Percentiles rank a stretch among this genome's conserved stretches.
Conservation (phyloP, 2,329 filamentous ascomycete genomes). For the Sclerotinia trifoliorum region DNA sequence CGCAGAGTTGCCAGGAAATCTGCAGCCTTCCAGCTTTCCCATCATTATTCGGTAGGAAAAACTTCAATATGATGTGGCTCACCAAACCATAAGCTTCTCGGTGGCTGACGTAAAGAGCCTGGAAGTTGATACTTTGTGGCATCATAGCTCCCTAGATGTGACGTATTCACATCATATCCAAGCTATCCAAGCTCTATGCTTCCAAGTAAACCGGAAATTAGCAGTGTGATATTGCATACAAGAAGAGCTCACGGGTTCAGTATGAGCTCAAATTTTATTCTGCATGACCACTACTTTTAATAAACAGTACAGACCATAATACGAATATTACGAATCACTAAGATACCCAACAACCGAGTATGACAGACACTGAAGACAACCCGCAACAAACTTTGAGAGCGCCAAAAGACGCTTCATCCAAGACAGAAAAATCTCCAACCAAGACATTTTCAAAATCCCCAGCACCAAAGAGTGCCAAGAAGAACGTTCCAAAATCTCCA, state of each 20-base stretch:
- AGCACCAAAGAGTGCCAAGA: slow-evolving; percentile 5
- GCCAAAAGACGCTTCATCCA: slow-evolving; percentile 3
- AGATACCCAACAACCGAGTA: slow-evolving; percentile 13
- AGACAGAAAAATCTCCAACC: slow-evolving; percentile 12
- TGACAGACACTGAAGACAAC: slow-evolving; percentile 22
- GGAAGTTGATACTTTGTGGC: not conserved
- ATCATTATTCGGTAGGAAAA: slow-evolving; percentile 7
- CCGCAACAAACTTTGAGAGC: slow-evolving; percentile 13
- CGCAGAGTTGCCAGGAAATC: slow-evolving; percentile 11
- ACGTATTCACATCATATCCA: slow-evolving; percentile 17
- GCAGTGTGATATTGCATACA: slow-evolving; percentile 17
- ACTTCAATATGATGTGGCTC: slow-evolving; percentile 7
- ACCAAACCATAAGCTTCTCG: not conserved
- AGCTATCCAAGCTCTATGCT: slow-evolving; percentile 11
- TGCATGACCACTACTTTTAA: slow-evolving; percentile 7
- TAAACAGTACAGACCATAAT: not conserved
- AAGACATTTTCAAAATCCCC: slow-evolving; percentile 9
- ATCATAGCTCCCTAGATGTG: slow-evolving; percentile 17
- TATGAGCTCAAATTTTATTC: slow-evolving; percentile 10
- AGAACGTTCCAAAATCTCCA: slow-evolving; percentile 12
- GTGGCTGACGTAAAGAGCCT: slow-evolving; percentile 21
- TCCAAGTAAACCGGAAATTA: slow-evolving; percentile 23
- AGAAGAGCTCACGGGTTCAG: slow-evolving; percentile 22
- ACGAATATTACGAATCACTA: not conserved
- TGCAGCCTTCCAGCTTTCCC: slow-evolving; percentile 15